Percentiles rank a stretch among this genome's conserved stretches.
These are phyloP conservation scores for Primulina eburnea DNA, from an alignment of 257 asterid species.

Conservation along the genomic window DNA sequence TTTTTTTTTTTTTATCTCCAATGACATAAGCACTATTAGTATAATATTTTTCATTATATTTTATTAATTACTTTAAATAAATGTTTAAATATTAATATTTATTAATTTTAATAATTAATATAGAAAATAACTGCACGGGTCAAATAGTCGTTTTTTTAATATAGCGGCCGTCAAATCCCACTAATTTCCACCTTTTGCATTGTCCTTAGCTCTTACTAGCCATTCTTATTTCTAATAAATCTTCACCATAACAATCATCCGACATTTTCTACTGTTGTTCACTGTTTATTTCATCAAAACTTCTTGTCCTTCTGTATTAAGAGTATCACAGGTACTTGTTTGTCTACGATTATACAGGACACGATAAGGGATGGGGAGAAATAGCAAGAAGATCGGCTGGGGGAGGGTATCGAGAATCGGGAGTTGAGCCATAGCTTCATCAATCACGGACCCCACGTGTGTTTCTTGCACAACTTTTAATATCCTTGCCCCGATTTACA, in stretches of 20 bases:
- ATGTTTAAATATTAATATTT: no score
- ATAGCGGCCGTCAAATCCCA: no score
- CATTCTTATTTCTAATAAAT: not conserved
- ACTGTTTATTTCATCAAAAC: slow-evolving; percentile 15
- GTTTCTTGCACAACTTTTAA: slow-evolving; percentile 97
- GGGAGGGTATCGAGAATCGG: slow-evolving; percentile 76
- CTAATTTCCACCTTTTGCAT: no score
- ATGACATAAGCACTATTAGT: no score
- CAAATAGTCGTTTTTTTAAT: no score
- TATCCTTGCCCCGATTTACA: slow-evolving; percentile 96
- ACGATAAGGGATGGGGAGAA: slow-evolving; percentile 50
- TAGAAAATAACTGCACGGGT: no score
- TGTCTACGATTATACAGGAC: not conserved
- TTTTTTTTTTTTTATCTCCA: no score
- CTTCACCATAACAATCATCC: not conserved
- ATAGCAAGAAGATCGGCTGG: slow-evolving; percentile 39
- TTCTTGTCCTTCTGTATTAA: not conserved
- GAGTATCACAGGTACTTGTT: slow-evolving; percentile 6
- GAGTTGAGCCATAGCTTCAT: slow-evolving; percentile 75
- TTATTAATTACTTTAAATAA: no score
- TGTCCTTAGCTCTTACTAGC: not conserved
- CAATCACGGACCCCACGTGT: slow-evolving; percentile 70
- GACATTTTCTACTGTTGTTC: slow-evolving; percentile 1
- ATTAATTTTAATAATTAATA: no score
- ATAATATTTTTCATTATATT: no score